A percentile compares a stretch with the other conserved stretches of the same genome.
Conservation (phyloP, 371 early-diverging fungal species). For the Capniomyces stellatus region DNA sequence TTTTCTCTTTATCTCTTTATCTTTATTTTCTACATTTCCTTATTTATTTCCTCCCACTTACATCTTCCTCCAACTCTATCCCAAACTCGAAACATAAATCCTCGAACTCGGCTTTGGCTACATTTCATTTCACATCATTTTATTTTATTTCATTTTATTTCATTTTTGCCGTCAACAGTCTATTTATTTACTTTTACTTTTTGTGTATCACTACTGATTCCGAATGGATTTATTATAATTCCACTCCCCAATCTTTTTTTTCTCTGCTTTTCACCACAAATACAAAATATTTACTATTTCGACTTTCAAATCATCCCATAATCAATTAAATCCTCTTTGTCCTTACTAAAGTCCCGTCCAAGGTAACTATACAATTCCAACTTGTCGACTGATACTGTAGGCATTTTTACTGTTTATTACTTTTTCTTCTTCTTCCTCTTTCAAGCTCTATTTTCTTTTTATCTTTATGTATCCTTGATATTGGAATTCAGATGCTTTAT, state of each 20-base stretch:
- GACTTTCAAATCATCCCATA: no score
- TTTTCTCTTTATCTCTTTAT: no score
- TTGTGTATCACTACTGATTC: not conserved
- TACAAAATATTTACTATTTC: no score
- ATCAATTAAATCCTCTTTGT: not conserved
- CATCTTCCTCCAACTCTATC: constrained; percentile 97
- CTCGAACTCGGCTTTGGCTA: constrained; percentile 70
- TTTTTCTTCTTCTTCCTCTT: no score
- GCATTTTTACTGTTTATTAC: no score
- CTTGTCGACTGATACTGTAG: constrained; percentile 86
- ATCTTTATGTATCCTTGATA: no score
- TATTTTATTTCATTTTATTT: no score
- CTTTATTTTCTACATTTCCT: constrained; percentile 89
- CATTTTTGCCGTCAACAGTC: no score
- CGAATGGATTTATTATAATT: not conserved
- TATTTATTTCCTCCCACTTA: constrained; percentile 41
- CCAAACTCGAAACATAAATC: constrained; percentile 99
- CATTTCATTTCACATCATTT: no score
- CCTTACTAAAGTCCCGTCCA: constrained; percentile 44
- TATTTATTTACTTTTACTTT: not conserved
- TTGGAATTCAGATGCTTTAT: no score
- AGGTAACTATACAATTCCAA: constrained; percentile 66
- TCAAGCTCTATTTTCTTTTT: no score
- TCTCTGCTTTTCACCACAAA: not conserved
- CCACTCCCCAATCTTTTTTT: not conserved